Base-by-base conservation (phyloP, 495 filamentous ascomycete genomes). In the Hyaloscypha variabilis region DNA sequence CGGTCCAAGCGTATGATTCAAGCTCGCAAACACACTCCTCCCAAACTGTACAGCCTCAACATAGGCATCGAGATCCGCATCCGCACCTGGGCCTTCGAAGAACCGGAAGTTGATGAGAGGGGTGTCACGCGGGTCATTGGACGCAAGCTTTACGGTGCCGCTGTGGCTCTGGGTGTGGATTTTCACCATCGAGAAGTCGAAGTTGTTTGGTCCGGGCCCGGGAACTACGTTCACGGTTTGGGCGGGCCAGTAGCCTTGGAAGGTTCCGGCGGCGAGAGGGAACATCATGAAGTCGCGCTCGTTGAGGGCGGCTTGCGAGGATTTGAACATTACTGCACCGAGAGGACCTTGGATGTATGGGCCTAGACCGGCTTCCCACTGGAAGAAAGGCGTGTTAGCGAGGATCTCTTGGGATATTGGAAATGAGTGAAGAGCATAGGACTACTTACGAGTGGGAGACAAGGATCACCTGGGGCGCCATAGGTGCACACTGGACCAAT, bases 251-350 rank as follows among this genome's bases (percentile, higher is more conserved):
- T 75, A 85, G 11, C 76, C 79, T 1, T 77, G 79, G 67, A 67
- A 83, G 56, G 84, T 82, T 60, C 79, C 81, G 64, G 74, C 76
- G 5, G 82, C 81, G 8, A 78, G 80, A 59, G 83, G 81, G 62
- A 81, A 82, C 46, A 83, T 74, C 67, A 84, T 82, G 6, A 82
- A 66, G 64, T 88, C 85, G 55, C 68, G 76, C 65, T 77, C 72
- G 25, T 76, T 72, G 54, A 75, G 71, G 8, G 60, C 60, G 6
- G 50, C 23, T 0, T 71, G 73, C 11, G 77, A 82, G 62, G 80
- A 81, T 62, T 79, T 78, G 49, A 81, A 65, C 72, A 85, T 80
- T 1, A 78, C 75, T 25, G 78, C 74, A 1, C 77, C 78, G 23
- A 85, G 71, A 4, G 84, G 83, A 51, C 75, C 72, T 0, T 79